Evolutionary conservation across 2,329 filamentous ascomycete genomes (phyloP), one percentile per base, ranked within the genome.

Genomic region (Fusarium luffae): DNA sequence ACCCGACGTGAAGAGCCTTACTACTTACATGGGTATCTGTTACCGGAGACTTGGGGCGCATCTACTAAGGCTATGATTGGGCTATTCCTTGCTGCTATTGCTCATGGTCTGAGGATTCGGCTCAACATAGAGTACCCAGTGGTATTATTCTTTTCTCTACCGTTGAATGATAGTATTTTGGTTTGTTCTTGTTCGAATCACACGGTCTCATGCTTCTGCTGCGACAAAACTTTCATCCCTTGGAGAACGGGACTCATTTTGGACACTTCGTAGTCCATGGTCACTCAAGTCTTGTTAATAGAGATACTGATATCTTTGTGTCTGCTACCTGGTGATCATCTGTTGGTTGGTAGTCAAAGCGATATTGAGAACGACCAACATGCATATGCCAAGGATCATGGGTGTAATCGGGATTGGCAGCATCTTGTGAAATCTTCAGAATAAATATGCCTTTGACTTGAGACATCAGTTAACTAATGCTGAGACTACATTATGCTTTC

Each of bases 31-130:
- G 46, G 60, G 28, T 59, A 12, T 41, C 3, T n/a, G 18, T 37
- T 37, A 37, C 59, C 59, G 18, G 37, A n/a, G 41, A 49, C 46
- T 65, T 37, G 52, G 52, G 41, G 46, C 32, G 41, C 32, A 41
- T 65, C 27, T 7, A 21, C 41, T 21, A 10, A 48, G 21, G 21
- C 7, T n/a, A 32, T 16, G 16, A 48, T 65, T 42, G 46, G 37
- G 8, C 12, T 11, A 2, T 12, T 51, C 23, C 46, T 44, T 64
- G 32, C 12, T 42, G 7, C 16, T 21, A 13, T 12, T 10, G 13
- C 6, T 12, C 14, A 5, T 13, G 4, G n/a, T 21, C 13, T 49
- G 3, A 18, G 21, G 4, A 10, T 13, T 13, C 1, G 9, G 6
- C 9, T 5, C 32, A 13, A 13, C 13, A 41, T 4, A 18, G 4